Base-by-base conservation (phyloP, 805 yeast species). In the Cyberlindnera mycetangii region DNA sequence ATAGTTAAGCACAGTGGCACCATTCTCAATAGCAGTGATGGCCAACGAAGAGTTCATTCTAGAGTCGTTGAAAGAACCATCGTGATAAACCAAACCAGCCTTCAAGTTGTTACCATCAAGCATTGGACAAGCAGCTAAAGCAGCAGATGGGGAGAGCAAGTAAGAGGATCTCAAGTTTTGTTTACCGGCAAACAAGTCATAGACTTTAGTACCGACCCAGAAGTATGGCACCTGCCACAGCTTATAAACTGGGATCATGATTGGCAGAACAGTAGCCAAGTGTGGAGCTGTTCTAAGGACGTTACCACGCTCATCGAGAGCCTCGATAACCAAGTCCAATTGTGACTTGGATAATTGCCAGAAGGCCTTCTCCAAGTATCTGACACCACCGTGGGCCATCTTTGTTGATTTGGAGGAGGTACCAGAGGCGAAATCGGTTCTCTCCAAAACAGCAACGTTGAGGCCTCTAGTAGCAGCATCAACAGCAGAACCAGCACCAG, bases 341-440 rank as follows among this genome's bases (percentile, higher is more conserved):
- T 90, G 98, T 49, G 83, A 92, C 66, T 87, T 89, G 46, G 95
- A 89, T 41, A 90, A 75, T 69, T 89, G 89, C 78, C 89, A 89
- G 58, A 90, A 80, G 32, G 97, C 97, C 71, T 90, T 90, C 65
- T 90, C 98, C 60, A 90, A 76, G 66, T 90, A 90, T 59, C 98
- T 76, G 34, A 90, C 97, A 64, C 98, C 98, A 54, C 98, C 98
- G 63, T 90, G 98, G 35, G 96, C 96, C 82, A 90, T 86, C 70
- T 90, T 90, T 39, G 98, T 90, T 14, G 96, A 86, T 59, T 89
- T 86, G 28, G 97, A 89, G 8, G 95, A 85, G 14, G 97, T 92
- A 33, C 96, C 97, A 9, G 89, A 75, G 7, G 96, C 96, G 61
- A 85, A 90, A 70, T 90, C 98, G 52, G 79, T 81, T 61, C 84